Base-by-base conservation (phyloP, 2,329 filamentous ascomycete genomes). In the Penicillium verrucosum region DNA sequence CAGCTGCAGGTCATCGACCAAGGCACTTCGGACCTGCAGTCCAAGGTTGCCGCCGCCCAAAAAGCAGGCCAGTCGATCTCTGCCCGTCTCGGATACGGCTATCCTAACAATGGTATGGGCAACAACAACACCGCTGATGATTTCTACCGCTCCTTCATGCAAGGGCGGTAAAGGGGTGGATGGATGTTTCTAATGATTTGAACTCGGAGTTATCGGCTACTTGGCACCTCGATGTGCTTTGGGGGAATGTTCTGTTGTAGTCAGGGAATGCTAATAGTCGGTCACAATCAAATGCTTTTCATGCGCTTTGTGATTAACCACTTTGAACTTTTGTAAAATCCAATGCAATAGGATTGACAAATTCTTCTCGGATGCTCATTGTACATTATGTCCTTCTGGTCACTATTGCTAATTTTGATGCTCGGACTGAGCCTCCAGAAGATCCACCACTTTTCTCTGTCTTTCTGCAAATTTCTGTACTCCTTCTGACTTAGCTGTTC, bases 1-100 rank as follows among this genome's bases (percentile, higher is more conserved):
- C 92, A 97, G 75, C 82, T 99, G 59, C 93, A 97, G 75, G 89
- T 89, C 78, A 97, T 99, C 73, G 93, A 97, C 70, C 85, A 87
- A 62, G 92, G 93, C 62, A 89, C 93, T 36, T 84, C 87, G 16
- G 83, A 87, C 32, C 81, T 97, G 51, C 89, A 95, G 73, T 82
- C 86, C 58, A 96, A 96, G 81, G 90, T 97, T 50, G 77, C 80
- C 6, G 85, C 87, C 30, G 90, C 92, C 25, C 92, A 96, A 72
- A 92, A 92, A 76, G 85, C 90, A 36, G 86, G 85, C 68, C 86
- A 85, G 60, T 73, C 75, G 12, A 71, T 85, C 43, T 79, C 81
- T 30, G 67, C 72, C 44, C 67, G 73, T 51, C 65, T 73, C 60
- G 66, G 76, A 51, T 70, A 74, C 41, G 70, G 69, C 55, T 68